Evolutionary conservation across 2,329 filamentous ascomycete genomes (phyloP), one percentile per base, ranked within the genome.

Genomic region (Phoma sp.): DNA sequence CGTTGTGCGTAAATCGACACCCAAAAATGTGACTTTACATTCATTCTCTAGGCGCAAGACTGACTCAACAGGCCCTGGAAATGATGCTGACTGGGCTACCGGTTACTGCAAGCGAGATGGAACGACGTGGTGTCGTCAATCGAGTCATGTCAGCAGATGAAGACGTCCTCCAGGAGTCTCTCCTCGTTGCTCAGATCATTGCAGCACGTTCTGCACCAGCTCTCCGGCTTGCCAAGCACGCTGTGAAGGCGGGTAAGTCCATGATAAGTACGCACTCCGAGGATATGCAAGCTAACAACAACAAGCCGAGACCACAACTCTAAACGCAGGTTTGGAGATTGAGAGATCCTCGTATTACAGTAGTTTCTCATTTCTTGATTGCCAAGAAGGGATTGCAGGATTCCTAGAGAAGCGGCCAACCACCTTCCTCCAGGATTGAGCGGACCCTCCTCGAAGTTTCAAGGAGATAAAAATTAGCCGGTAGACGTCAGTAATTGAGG

Each of bases 221-320:
- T 10, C 62, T 78, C 27, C 67, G 71, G 51, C 65, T 78, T 47
- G 79, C 76, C 9, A 81, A 81, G 63, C 72, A 79, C 58, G 77
- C 79, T 4, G 69, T 82, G 10, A 65, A 76, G 29, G 74, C 73
- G 27, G 76, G 77, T 78, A 65, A 67, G 72, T 57, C 33, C 33
- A 33, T 21, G 29, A 51, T 29, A 22, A 32, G 33, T 46, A 31
- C 31, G 33, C 36, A 25, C 10, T 43, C 38, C 32, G 24, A 48
- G 45, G 53, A 43, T 47, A 57, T 58, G 62, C 33, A 57, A 36
- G 46, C 58, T 69, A 48, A 64, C 49, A 29, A 38, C 47, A 33
- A 32, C n/a, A 62, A 80, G 77, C 76, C 31, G 77, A 80, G 58
- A 73, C 78, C 48, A 77, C 74, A 25, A 72, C 76, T 29, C 65